Evolutionary conservation across 441 rosid genomes (phyloP), one percentile per base, ranked within the genome.

Genomic region (Mallotus repandus): DNA sequence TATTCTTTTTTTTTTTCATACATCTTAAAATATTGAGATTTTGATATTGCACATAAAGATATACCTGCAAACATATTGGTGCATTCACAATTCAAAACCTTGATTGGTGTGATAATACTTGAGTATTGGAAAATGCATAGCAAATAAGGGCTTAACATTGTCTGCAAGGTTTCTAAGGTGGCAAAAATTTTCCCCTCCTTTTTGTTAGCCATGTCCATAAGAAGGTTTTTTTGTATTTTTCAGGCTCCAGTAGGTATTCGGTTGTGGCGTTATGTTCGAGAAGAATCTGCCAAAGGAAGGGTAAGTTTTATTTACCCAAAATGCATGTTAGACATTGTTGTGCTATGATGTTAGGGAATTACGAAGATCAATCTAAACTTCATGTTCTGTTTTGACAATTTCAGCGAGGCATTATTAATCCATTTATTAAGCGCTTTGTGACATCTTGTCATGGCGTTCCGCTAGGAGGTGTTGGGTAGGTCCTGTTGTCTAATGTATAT

Each of bases 241-340:
- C 82, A 95, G 99, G 95, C 94, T 71, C 99, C 96, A 52, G 75
- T 89, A 22, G 98, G 99, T 43, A 74, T 89, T 70, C 89, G 97
- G 78, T 69, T 95, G 73, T 87, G 74, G 88, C 88, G 85, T 74
- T 83, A 66, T 35, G 14, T 81, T 45, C 85, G 87, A 54, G 89
- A 88, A 87, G 88, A 91, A 81, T 59, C 80, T 66, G 80, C 87
- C 68, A 84, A 86, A 79, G 93, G 92, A 85, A 86, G 72, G 88
- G 98, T 93, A 19, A 81, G 62, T 67, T 54, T 77, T 54, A 32
- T 64, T 73, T 41, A 19, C 68, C 46, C 53, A 48, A 43, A 48
- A 25, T 35, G 7, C 50, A 49, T 25, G 58, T 48, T 64, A 52
- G 56, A 61, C 54, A 4, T 68, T 38, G 65, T 41, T 74, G 19